phyloP scores from a whole-genome alignment of 129 eudicot genomes.

The Calendula officinalis region DNA sequence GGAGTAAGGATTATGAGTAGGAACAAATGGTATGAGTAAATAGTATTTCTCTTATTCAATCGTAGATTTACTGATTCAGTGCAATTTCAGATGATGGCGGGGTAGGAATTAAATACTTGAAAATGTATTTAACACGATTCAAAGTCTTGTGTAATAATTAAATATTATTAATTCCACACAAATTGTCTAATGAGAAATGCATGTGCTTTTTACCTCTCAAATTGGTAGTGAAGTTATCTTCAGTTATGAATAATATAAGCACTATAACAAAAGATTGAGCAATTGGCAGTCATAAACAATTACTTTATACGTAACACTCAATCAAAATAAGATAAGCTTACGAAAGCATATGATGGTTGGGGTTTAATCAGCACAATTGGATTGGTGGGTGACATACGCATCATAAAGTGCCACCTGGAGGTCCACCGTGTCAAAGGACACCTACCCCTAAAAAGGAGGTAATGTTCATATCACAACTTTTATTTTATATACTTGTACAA shows the following conservation, averaged over 20 bases:
- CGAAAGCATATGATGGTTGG: constrained; percentile 9
- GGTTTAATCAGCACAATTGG: constrained; percentile 5
- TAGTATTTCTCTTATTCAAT: too few species aligned
- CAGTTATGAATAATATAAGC: constrained; percentile 12
- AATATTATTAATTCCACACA: too few species aligned
- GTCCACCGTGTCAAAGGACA: constrained; percentile 16
- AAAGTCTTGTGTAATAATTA: too few species aligned
- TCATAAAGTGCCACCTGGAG: constrained; percentile 9
- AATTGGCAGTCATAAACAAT: constrained; percentile 9
- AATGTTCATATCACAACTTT: too few species aligned
- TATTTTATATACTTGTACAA: too few species aligned
- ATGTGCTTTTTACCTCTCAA: constrained; percentile 10
- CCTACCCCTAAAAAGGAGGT: background rate
- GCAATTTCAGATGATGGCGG: too few species aligned
- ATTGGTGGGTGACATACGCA: constrained; percentile 26
- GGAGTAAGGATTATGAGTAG: too few species aligned
- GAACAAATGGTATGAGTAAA: too few species aligned
- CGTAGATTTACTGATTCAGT: too few species aligned
- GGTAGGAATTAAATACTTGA: too few species aligned
- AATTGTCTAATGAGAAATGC: background rate
- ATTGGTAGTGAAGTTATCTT: constrained; percentile 18
- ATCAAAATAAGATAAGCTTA: constrained; percentile 30
- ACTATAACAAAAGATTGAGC: constrained; percentile 10
- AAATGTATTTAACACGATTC: too few species aligned
- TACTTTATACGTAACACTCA: constrained; percentile 18